Evolutionary conservation across 441 rosid species (phyloP).

Genomic region (Mallotus japonicus): DNA sequence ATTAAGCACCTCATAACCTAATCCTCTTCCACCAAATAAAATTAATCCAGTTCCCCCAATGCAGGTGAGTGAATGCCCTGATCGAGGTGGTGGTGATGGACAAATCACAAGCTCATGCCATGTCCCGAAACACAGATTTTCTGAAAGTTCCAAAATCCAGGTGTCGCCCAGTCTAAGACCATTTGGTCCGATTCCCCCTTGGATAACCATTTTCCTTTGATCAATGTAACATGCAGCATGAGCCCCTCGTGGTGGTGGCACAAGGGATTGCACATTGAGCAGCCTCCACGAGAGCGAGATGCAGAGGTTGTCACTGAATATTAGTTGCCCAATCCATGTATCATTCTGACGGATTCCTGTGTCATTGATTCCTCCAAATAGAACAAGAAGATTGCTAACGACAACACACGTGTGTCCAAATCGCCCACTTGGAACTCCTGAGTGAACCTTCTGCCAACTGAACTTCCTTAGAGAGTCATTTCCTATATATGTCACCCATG

Average conservation of each 20-base stretch:
- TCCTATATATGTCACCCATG: conserved; percentile 74
- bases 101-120: conserved; percentile 58
- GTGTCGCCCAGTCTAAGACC: conserved; percentile 77
- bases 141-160: conserved; percentile 78
- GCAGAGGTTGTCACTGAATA: conserved; percentile 36
- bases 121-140: conserved; percentile 50
- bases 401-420: conserved; percentile 83
- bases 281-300: conserved; percentile 61
- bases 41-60: too few relatives aligned
- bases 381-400: conserved; percentile 51
- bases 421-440: conserved; percentile 83
- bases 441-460: conserved; percentile 64
- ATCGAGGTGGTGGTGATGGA: conserved; percentile 74
- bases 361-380: conserved; percentile 93
- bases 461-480: conserved; percentile 41
- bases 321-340: conserved; percentile 77
- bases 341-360: conserved; percentile 75
- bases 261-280: conserved; percentile 45
- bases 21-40: too few relatives aligned
- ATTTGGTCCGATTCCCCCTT: conserved; percentile 74
- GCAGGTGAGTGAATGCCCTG: too few relatives aligned
- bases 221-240: conserved; percentile 76
- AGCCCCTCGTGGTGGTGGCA: conserved; percentile 86
- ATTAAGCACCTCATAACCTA: conserved; percentile 72
- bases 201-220: conserved; percentile 65